Evolutionary conservation across 371 early-diverging fungal species (phyloP).

Genomic region (Mortierella sp.): DNA sequence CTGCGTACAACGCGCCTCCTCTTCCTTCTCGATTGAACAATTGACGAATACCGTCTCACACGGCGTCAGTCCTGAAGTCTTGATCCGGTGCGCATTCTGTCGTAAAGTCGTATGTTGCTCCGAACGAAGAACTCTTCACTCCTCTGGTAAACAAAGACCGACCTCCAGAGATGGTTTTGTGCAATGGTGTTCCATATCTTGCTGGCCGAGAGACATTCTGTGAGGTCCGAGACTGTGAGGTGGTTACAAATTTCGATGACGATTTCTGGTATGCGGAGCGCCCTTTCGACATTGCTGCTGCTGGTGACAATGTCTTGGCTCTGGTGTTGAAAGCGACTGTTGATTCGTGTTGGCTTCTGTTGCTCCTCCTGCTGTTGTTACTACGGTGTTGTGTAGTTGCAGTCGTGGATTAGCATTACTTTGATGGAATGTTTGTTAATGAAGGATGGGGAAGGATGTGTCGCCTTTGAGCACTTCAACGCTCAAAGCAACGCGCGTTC

Average conservation of each 20-base stretch:
- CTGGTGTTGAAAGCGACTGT: background rate
- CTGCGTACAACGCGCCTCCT: background rate
- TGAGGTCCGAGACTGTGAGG: background rate
- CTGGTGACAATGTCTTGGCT: background rate
- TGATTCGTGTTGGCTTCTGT: background rate
- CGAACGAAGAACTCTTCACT: background rate
- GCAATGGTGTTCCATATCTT: background rate
- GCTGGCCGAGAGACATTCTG: background rate
- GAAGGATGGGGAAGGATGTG: background rate
- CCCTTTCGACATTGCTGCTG: background rate
- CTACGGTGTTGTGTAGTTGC: background rate
- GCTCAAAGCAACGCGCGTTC: background rate
- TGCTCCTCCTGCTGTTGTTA: background rate
- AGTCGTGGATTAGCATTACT: background rate
- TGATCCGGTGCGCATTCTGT: background rate
- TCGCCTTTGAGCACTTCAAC: background rate
- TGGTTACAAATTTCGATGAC: background rate
- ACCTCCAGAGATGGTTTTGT: conserved; percentile 2
- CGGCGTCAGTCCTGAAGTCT: background rate
- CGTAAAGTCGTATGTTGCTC: background rate
- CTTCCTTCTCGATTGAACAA: background rate
- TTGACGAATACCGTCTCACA: background rate
- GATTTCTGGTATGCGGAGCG: background rate
- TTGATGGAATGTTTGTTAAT: background rate
- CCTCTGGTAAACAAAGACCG: background rate